These are phyloP conservation scores for Cornus controversa DNA, from an alignment of 148 eudicot genomes.

Conservation along the genomic window DNA sequence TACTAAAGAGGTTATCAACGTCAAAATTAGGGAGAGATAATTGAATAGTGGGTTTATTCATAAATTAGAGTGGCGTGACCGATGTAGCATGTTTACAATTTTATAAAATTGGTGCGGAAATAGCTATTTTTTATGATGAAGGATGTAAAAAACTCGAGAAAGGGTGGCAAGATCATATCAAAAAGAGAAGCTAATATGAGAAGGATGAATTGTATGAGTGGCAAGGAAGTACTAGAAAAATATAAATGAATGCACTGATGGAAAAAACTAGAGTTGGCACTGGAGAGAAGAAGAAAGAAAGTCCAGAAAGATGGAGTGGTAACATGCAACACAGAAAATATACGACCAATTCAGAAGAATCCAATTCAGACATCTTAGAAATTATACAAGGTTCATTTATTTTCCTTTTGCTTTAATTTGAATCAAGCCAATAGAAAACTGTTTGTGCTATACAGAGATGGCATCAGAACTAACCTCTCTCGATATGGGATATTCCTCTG, in stretches of 20 bases:
- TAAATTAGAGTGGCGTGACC: neutral
- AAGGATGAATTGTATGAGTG: neutral
- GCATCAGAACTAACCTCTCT: constrained; percentile 31
- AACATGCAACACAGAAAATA: too few species aligned
- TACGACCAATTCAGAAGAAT: neutral
- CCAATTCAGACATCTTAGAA: neutral
- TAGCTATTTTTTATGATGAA: neutral
- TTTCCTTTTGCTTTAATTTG: neutral
- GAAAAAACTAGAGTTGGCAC: neutral
- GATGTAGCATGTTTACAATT: neutral
- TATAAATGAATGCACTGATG: neutral
- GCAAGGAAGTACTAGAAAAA: neutral
- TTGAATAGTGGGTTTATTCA: neutral
- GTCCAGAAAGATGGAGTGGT: neutral
- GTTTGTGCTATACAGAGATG: neutral
- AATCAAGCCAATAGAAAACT: neutral
- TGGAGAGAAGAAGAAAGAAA: neutral
- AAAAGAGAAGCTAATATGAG: neutral
- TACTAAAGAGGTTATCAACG: neutral
- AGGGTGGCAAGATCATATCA: neutral
- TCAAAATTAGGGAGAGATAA: neutral
- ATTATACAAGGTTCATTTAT: neutral
- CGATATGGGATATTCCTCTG: constrained; percentile 45
- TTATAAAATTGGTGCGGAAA: neutral
- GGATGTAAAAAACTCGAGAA: neutral